These are phyloP conservation scores for Xylaria sp. DNA, from an alignment of 2,329 filamentous ascomycete species.

Conservation along the genomic window DNA sequence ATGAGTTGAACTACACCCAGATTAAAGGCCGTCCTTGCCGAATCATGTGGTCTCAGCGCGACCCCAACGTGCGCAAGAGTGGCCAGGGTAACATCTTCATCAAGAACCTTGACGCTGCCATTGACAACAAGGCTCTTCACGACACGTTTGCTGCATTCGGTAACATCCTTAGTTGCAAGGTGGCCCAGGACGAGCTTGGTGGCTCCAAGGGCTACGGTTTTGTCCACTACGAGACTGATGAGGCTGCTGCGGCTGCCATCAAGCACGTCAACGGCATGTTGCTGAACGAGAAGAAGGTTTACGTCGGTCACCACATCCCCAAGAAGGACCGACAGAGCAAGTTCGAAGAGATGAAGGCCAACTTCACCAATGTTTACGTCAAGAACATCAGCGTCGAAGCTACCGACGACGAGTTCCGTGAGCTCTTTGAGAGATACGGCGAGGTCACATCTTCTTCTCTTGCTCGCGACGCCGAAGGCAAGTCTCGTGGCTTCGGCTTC, in stretches of 20 bases:
- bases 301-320: constrained; percentile 97
- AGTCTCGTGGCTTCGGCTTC: constrained; percentile 93
- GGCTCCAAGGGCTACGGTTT: constrained; percentile 99
- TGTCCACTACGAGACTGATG: constrained; percentile 98
- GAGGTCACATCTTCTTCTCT: constrained; percentile 94
- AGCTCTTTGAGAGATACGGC: constrained; percentile 85
- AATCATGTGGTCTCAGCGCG: constrained; percentile 99
- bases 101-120: constrained; percentile 98
- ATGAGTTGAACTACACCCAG: constrained; percentile 98
- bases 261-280: constrained; percentile 99
- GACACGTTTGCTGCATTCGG: constrained; percentile 98
- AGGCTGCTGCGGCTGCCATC: constrained; percentile 93
- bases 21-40: constrained; percentile 99
- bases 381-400: constrained; percentile 90
- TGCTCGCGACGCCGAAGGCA: constrained; percentile 80
- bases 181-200: constrained; percentile 92
- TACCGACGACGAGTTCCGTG: constrained; percentile 89
- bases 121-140: constrained; percentile 99
- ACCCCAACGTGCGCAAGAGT: constrained; percentile 97
- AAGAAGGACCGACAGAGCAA: constrained; percentile 99
- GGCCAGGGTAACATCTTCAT: constrained; percentile 99
- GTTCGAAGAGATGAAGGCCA: constrained; percentile 99
- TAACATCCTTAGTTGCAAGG: constrained; percentile 99
- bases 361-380: constrained; percentile 99
- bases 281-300: constrained; percentile 99